phyloP scores from a whole-genome alignment of 768 basidiomycete species.

The Epithele typhae region DNA sequence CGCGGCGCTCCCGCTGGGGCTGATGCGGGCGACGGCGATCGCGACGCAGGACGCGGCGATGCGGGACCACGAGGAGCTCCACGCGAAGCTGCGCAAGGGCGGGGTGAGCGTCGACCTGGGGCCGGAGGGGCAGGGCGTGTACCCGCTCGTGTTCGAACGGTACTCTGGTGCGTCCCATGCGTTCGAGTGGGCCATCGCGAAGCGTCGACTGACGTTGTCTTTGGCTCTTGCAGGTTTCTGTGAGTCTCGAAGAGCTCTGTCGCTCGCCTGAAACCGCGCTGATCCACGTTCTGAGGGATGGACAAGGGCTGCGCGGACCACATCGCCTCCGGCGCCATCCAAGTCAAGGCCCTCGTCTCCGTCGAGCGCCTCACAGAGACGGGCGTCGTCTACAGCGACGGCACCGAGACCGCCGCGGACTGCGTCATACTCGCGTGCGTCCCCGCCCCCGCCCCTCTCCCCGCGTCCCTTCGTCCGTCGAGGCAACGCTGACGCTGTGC shows the following conservation, averaged over 20 bases:
- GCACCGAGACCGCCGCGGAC: constrained; percentile 21
- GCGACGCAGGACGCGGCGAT: constrained; percentile 7
- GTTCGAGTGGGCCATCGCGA: no score
- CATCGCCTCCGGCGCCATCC: constrained; percentile 47
- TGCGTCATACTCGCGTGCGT: constrained; percentile 26
- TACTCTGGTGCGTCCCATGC: constrained; percentile 28
- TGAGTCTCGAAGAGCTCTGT: neutral
- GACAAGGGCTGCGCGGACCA: constrained; percentile 36
- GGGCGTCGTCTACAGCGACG: constrained; percentile 21
- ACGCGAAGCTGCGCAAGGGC: constrained; percentile 30
- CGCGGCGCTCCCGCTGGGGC: constrained; percentile 26
- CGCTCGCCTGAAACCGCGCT: neutral
- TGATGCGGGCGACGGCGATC: constrained; percentile 1
- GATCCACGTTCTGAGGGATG: constrained; percentile 3
- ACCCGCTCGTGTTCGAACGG: constrained; percentile 26
- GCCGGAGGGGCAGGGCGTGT: constrained; percentile 32
- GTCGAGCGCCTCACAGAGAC: constrained; percentile 25
- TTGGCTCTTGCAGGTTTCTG: constrained; percentile 3
- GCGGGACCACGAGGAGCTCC: constrained; percentile 27
- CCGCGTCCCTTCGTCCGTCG: no score
- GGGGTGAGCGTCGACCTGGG: constrained; percentile 38
- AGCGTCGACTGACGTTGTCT: no score
- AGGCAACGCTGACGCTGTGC: neutral
- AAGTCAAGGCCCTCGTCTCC: constrained; percentile 37
- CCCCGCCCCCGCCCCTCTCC: neutral